Percentiles rank a stretch among this genome's conserved stretches.
Evolutionary conservation across 768 basidiomycete genomes (phyloP).

Genomic region (Lentinula lateritia): DNA sequence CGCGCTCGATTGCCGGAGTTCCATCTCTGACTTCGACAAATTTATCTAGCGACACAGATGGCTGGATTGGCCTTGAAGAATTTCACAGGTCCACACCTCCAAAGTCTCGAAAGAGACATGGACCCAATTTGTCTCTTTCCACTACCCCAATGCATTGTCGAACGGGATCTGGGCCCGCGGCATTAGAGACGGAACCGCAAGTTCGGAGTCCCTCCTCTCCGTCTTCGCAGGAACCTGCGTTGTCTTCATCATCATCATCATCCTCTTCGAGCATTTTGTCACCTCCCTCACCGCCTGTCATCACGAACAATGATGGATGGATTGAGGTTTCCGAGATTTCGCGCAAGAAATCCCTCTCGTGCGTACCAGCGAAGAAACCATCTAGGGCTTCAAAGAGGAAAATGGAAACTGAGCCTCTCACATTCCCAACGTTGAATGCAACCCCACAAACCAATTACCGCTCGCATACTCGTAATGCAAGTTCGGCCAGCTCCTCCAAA

Average conservation of each 20-base stretch:
- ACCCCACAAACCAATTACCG: background rate
- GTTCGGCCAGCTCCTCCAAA: background rate
- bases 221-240: conserved; percentile 20
- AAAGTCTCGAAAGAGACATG: conserved; percentile 35
- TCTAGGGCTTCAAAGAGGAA: background rate
- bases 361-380: background rate
- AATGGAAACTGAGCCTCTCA: background rate
- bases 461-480: background rate
- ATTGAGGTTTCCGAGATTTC: conserved; percentile 22
- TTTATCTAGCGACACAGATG: conserved; percentile 36
- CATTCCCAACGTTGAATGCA: background rate
- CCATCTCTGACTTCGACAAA: conserved; percentile 13
- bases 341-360: background rate
- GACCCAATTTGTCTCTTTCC: conserved; percentile 35
- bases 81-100: conserved; percentile 16
- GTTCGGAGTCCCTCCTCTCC: conserved; percentile 1
- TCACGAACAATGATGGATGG: conserved; percentile 28
- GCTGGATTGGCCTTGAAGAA: conserved; percentile 36
- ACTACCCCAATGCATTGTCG: conserved; percentile 20
- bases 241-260: conserved; percentile 20
- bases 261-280: conserved; percentile 7
- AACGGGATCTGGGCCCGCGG: conserved; percentile 32
- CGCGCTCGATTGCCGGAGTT: conserved; percentile 8
- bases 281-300: background rate
- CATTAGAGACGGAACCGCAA: conserved; percentile 15